A percentile compares a stretch with the other conserved stretches of the same genome.
These are phyloP conservation scores for Dendrostoma leiphaemia DNA, from an alignment of 2,329 filamentous ascomycete species.

Conservation along the genomic window DNA sequence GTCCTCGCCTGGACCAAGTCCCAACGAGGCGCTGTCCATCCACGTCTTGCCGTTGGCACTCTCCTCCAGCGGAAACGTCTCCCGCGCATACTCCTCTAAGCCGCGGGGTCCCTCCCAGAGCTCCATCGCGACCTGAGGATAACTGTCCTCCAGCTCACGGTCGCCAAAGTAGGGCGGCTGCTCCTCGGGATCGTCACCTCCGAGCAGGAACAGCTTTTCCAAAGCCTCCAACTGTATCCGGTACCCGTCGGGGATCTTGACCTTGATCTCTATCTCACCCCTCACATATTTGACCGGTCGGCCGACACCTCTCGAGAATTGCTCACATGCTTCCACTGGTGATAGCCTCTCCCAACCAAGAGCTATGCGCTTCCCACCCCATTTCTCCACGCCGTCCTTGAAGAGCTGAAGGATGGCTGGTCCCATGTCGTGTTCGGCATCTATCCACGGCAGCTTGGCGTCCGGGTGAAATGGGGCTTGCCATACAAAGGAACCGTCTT, in stretches of 20 bases:
- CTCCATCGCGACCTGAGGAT: conserved; percentile 72
- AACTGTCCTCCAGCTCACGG: conserved; percentile 54
- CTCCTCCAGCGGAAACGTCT: conserved; percentile 93
- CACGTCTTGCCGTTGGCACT: conserved; percentile 89
- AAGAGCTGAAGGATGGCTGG: conserved; percentile 90
- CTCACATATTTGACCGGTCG: conserved; percentile 76
- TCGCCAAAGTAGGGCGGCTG: conserved; percentile 66
- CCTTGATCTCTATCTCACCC: conserved; percentile 77
- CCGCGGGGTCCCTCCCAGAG: conserved; percentile 91
- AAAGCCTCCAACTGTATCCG: conserved; percentile 77
- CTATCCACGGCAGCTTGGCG: conserved; percentile 87
- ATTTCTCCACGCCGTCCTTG: conserved; percentile 86
- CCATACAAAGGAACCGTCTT: conserved; percentile 87
- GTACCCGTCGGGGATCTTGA: conserved; percentile 85
- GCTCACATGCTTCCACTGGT: conserved; percentile 75
- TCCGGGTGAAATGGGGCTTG: conserved; percentile 90
- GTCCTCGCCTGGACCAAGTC: conserved; percentile 3
- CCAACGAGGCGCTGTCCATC: conserved; percentile 55
- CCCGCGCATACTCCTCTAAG: conserved; percentile 89
- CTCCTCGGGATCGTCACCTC: conserved; percentile 49
- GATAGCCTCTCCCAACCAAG: conserved; percentile 88
- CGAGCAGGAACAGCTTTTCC: conserved; percentile 56
- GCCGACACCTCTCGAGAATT: conserved; percentile 76
- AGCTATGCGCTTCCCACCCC: conserved; percentile 76
- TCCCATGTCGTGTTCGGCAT: conserved; percentile 94